Evolutionary conservation across 805 yeast genomes (phyloP).

Genomic region (Wickerhamomyces subpelliculosus): DNA sequence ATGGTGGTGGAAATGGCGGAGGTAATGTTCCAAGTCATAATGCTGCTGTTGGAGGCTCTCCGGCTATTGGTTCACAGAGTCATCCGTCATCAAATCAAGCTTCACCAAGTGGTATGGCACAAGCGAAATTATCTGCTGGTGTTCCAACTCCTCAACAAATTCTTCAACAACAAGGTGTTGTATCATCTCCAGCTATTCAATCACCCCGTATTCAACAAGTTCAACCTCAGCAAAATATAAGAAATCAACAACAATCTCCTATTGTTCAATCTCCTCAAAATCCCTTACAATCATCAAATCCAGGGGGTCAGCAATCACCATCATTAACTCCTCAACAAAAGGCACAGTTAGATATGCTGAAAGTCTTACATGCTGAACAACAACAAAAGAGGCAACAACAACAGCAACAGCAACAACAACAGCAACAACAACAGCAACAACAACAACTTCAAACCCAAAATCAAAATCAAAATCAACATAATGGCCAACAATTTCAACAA

Average conservation of each 20-base stretch:
- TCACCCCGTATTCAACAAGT: constrained; percentile 8
- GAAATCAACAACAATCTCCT: constrained; percentile 4
- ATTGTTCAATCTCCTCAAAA: constrained; percentile 6
- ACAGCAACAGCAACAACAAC: constrained; percentile 6
- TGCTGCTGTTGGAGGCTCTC: too few relatives aligned
- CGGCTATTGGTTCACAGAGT: neutral
- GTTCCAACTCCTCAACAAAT: constrained; percentile 36
- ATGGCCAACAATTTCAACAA: constrained; percentile 19
- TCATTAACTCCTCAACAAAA: constrained; percentile 23
- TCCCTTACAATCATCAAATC: constrained; percentile 6
- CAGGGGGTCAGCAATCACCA: constrained; percentile 3
- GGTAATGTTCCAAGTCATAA: constrained; percentile 6
- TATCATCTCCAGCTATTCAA: constrained; percentile 6
- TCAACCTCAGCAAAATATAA: constrained; percentile 21
- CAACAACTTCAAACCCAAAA: constrained; percentile 17
- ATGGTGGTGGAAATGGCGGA: constrained; percentile 21
- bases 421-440: constrained; percentile 3
- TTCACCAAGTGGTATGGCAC: constrained; percentile 3
- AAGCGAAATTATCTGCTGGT: constrained; percentile 5
- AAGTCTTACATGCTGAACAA: constrained; percentile 20
- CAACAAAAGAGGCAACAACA: constrained; percentile 18
- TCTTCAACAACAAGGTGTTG: constrained; percentile 24
- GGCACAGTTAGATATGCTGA: constrained; percentile 22
- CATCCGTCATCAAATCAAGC: neutral
- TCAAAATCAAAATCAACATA: constrained; percentile 19